These are phyloP conservation scores for Nemania sp. DNA, from an alignment of 2,329 filamentous ascomycete species.

Conservation along the genomic window DNA sequence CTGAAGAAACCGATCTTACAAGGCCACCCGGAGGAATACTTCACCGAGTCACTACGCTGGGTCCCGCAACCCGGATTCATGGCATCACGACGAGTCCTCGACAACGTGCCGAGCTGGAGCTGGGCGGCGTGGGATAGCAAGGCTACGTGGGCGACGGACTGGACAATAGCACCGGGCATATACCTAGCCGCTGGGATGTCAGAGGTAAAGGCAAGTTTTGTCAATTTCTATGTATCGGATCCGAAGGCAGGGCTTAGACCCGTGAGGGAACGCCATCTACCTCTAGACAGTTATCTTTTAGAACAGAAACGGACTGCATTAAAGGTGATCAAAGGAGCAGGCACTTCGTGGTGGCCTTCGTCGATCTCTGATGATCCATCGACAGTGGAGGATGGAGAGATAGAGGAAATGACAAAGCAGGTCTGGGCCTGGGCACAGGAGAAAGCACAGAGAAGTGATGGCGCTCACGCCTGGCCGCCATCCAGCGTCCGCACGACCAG, in stretches of 20 bases:
- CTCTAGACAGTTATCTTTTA: slow-evolving; percentile 3
- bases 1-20: slow-evolving; percentile 1
- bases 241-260: neutral
- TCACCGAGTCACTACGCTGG: slow-evolving; percentile 11
- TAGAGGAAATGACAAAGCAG: neutral
- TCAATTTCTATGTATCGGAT: slow-evolving; percentile 10
- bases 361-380: neutral
- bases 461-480: slow-evolving; percentile 5
- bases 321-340: neutral
- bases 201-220: neutral
- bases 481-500: neutral
- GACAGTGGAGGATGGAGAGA: neutral
- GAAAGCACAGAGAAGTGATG: neutral
- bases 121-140: slow-evolving; percentile 16
- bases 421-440: slow-evolving; percentile 3
- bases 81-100: neutral
- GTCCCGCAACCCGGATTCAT: slow-evolving; percentile 7
- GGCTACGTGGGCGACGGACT: slow-evolving; percentile 2
- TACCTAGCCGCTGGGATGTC: neutral
- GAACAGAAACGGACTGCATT: slow-evolving; percentile 4
- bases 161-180: neutral
- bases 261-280: slow-evolving; percentile 4
- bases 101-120: slow-evolving; percentile 13
- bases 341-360: slow-evolving; percentile 2
- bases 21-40: slow-evolving; percentile 11